Percentiles rank a stretch among this genome's conserved stretches.
phyloP scores from a whole-genome alignment of 306 rosid species.

The Dalbergia cochinchinensis region DNA sequence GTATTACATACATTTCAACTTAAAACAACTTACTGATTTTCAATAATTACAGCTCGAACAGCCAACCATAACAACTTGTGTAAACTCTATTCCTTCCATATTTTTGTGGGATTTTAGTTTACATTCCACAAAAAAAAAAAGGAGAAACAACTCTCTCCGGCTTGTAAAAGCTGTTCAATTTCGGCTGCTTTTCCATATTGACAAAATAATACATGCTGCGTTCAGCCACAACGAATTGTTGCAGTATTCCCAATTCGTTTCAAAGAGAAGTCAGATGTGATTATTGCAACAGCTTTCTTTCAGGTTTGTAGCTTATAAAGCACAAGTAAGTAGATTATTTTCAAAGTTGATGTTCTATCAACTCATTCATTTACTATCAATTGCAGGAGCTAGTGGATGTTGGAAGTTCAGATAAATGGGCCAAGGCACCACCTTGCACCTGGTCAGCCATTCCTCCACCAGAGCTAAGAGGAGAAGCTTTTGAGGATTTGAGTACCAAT shows the following conservation, averaged over 20 bases:
- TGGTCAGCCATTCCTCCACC: constrained; percentile 99
- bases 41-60: neutral
- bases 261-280: constrained; percentile 74
- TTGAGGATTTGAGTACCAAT: constrained; percentile 88
- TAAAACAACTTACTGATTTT: neutral
- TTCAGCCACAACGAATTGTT: constrained; percentile 78
- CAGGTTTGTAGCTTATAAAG: constrained; percentile 62
- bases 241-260: constrained; percentile 87
- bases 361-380: constrained; percentile 32
- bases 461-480: constrained; percentile 83
- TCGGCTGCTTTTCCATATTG: constrained; percentile 34
- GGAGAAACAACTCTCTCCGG: neutral
- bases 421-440: constrained; percentile 78
- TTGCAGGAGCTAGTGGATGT: constrained; percentile 89
- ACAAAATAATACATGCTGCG: constrained; percentile 40
- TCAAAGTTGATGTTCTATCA: constrained; percentile 9
- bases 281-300: constrained; percentile 87
- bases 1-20: constrained; percentile 17
- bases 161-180: constrained; percentile 4
- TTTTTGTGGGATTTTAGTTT: neutral
- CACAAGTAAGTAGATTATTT: constrained; percentile 18
- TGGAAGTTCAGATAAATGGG: constrained; percentile 82
- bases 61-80: neutral
- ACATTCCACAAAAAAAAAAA: neutral
- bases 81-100: constrained; percentile 25